Conservation (phyloP, 2,329 filamentous ascomycete genomes). For the Tolypocladium pustulatum region DNA sequence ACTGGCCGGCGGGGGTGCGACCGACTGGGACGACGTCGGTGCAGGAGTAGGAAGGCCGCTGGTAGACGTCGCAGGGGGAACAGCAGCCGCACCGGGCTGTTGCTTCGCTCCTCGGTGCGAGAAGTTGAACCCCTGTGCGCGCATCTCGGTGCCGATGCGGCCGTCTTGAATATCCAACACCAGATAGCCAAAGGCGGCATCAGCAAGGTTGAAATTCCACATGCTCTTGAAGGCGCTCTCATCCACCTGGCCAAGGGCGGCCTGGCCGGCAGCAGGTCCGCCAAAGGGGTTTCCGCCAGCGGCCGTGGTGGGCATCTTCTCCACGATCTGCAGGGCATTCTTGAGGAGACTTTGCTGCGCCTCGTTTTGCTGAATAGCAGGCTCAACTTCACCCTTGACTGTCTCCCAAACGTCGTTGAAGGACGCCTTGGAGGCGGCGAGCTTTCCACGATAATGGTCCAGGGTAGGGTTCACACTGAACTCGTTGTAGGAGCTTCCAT, state of each 20-base stretch:
- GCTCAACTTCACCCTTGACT: slow-evolving; percentile 90
- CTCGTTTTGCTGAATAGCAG: slow-evolving; percentile 86
- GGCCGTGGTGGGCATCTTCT: slow-evolving; percentile 93
- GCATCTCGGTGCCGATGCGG: slow-evolving; percentile 96
- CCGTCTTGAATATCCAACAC: slow-evolving; percentile 93
- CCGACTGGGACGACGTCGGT: slow-evolving; percentile 24
- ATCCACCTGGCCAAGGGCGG: slow-evolving; percentile 77
- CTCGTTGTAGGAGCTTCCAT: slow-evolving; percentile 98
- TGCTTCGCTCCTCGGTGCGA: slow-evolving; percentile 87
- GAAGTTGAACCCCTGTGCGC: slow-evolving; percentile 98
- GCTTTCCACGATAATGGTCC: slow-evolving; percentile 96
- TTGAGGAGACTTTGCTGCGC: slow-evolving; percentile 86
- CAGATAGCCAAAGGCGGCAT: slow-evolving; percentile 93
- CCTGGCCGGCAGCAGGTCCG: slow-evolving; percentile 63
- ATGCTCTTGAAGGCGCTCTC: slow-evolving; percentile 99
- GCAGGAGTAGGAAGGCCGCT: slow-evolving; percentile 23
- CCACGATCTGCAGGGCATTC: slow-evolving; percentile 85
- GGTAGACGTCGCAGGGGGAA: slow-evolving; percentile 16
- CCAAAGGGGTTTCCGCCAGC: slow-evolving; percentile 96
- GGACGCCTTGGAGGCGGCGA: slow-evolving; percentile 93
- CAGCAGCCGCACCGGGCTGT: slow-evolving; percentile 30
- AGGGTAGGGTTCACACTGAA: slow-evolving; percentile 98
- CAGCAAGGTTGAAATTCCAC: slow-evolving; percentile 99
- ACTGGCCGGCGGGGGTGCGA: slow-evolving; percentile 19
- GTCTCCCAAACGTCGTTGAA: slow-evolving; percentile 99